Evolutionary conservation across 2,329 filamentous ascomycete species (phyloP), one percentile per base, ranked within the genome.

Genomic region (Furcasterigmium sp.): DNA sequence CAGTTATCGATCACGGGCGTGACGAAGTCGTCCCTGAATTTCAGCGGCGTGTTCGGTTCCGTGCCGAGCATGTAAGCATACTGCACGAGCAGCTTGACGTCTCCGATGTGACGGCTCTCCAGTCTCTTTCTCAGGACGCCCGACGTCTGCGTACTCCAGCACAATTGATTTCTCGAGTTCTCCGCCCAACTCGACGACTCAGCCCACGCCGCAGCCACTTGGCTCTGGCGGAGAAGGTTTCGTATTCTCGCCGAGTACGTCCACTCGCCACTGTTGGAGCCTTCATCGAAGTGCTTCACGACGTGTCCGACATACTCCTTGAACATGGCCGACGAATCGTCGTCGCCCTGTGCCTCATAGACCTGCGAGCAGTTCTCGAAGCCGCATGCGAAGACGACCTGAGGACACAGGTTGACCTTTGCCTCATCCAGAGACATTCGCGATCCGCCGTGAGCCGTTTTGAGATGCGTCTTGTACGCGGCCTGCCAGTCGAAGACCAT

Each of bases 361-460:
- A 74, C 61, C n/a, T 64, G 56, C 10, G 56, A 48, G 47, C 70
- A 73, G 39, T 63, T 63, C 43, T 65, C 62, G 44, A 73, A 73
- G 10, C 70, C 70, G 47, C 70, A 74, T 15, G 69, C 70, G 46
- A 73, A 74, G 18, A 73, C 64, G 3, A 68, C 65, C 49, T 73
- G 70, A 2, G 65, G 65, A 45, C 69, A 72, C 5, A 72, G 54
- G 20, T 60, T 62, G 30, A 69, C 60, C 51, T 64, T 68, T 50
- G 64, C 65, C 28, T 69, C 64, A 43, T 67, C 64, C 18, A 68
- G 57, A 13, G 59, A 60, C 58, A 68, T 65, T 14, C 65, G 58
- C 3, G 63, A 64, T 19, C 67, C 67, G 37, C 65, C 63, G 42
- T 73, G 70, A 6, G 57, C 62, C 20, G 63, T 60, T 49, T 72